phyloP scores from a whole-genome alignment of 495 filamentous ascomycete genomes.

The Cryomyces minteri region DNA sequence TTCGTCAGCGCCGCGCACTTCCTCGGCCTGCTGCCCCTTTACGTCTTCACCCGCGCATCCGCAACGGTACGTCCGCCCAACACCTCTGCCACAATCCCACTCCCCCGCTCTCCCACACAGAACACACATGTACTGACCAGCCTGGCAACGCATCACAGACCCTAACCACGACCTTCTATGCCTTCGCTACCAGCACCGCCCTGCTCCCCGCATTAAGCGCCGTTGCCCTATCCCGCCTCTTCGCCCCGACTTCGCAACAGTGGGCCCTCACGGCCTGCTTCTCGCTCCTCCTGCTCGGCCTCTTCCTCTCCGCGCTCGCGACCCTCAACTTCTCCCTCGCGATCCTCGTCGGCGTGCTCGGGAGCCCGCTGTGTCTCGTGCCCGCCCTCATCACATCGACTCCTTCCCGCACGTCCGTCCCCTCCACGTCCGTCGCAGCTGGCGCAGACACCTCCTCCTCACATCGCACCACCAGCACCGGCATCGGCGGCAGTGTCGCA shows the following conservation, averaged over 20 bases:
- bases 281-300: constrained; percentile 77
- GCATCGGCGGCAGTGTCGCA: neutral
- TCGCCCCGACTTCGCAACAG: constrained; percentile 44
- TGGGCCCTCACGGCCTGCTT: constrained; percentile 70
- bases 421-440: neutral
- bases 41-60: constrained; percentile 61
- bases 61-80: constrained; percentile 34
- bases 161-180: constrained; percentile 36
- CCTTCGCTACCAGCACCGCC: constrained; percentile 38
- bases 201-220: constrained; percentile 40
- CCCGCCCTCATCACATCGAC: constrained; percentile 37
- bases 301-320: constrained; percentile 78
- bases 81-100: neutral
- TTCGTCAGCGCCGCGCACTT: constrained; percentile 56
- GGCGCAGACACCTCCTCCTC: neutral
- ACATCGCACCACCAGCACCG: neutral
- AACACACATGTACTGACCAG: neutral
- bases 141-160: constrained; percentile 20
- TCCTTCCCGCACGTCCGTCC: constrained; percentile 8
- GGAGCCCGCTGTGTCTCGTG: constrained; percentile 38
- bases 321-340: constrained; percentile 93
- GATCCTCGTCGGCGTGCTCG: constrained; percentile 64
- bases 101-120: neutral
- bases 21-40: constrained; percentile 67
- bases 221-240: constrained; percentile 26